Evolutionary conservation across 805 yeast species (phyloP).

Genomic region (Saccharomycodes ludwigii): DNA sequence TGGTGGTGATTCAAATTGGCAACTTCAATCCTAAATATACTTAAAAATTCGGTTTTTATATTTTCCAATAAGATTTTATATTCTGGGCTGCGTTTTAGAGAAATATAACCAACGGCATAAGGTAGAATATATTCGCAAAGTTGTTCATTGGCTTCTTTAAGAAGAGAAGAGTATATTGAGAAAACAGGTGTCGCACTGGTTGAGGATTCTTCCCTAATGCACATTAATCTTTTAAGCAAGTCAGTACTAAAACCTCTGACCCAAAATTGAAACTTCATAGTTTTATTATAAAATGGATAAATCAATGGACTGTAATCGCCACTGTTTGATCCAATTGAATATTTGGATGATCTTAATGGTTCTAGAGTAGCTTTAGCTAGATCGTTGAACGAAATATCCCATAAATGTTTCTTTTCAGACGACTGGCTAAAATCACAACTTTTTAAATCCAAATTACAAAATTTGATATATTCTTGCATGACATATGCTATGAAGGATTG

Average conservation of each 20-base stretch:
- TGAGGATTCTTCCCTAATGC: background rate
- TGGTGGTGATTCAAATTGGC: constrained; percentile 36
- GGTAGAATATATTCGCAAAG: constrained; percentile 67
- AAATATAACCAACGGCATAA: constrained; percentile 54
- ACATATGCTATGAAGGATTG: constrained; percentile 79
- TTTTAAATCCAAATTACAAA: constrained; percentile 36
- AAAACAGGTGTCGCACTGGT: too few relatives aligned
- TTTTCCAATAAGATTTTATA: constrained; percentile 28
- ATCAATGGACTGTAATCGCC: constrained; percentile 30
- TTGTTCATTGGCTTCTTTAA: constrained; percentile 57
- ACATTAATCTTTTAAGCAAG: constrained; percentile 32
- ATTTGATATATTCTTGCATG: constrained; percentile 73
- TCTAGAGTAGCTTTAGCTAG: constrained; percentile 59
- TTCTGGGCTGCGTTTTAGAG: constrained; percentile 33
- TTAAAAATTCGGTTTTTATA: constrained; percentile 46
- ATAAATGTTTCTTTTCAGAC: constrained; percentile 27
- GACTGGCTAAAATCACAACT: constrained; percentile 20
- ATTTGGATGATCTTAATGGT: constrained; percentile 66
- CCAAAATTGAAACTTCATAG: constrained; percentile 59
- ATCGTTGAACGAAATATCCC: constrained; percentile 48
- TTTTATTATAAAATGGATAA: constrained; percentile 54
- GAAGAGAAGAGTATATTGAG: constrained; percentile 48
- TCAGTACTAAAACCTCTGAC: constrained; percentile 56
- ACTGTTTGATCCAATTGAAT: constrained; percentile 43
- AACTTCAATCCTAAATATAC: constrained; percentile 40